Base-by-base conservation (phyloP, 805 yeast genomes). In the Sungouiozyma ichnusensis region DNA sequence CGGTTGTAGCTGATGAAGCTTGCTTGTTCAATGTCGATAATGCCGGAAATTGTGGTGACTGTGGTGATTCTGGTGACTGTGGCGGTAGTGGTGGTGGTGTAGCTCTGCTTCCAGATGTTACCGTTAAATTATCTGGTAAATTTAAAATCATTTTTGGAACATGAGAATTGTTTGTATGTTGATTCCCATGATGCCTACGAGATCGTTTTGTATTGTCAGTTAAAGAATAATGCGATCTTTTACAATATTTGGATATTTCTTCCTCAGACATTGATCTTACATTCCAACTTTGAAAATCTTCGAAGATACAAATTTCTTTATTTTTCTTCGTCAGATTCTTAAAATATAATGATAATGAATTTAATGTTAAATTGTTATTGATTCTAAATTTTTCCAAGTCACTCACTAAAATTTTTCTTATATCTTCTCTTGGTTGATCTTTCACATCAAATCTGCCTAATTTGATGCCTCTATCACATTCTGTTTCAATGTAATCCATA, bases 401-500 rank as follows among this genome's bases (percentile, higher is more conserved):
- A 36, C 63, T 57, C 1, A 58, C 64, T 3, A 63, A 36, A 24
- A 56, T 50, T 32, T 60, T 62, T 35, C 64, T 43, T 9, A 60
- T 50, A 13, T 56, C 60, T 16, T 60, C 64, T 41, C 62, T 52
- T 13, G 59, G 51, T 37, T 57, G 59, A 7, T 48, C 48, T 15
- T 55, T 52, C 19, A 52, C 49, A 11, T 44, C 45, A 38, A 62
- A 63, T 38, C 65, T 47, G 4, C 63, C 64, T 27, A 57, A 40
- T 24, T 55, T 49, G 8, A 60, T 51, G 8, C 65, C 64, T 20
- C 62, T 48, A 31, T 59, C 62, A 33, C 57, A 49, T 46, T 63
- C 67, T 19, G 54, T 54, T 41, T 63, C 67, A 35, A 63, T 63
- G 38, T 62, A 63, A 42, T 63, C 66, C 49, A 63, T 62, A 14